Evolutionary conservation across 163 green algal species (phyloP).

Genomic region (Prototheca wickerhamii): DNA sequence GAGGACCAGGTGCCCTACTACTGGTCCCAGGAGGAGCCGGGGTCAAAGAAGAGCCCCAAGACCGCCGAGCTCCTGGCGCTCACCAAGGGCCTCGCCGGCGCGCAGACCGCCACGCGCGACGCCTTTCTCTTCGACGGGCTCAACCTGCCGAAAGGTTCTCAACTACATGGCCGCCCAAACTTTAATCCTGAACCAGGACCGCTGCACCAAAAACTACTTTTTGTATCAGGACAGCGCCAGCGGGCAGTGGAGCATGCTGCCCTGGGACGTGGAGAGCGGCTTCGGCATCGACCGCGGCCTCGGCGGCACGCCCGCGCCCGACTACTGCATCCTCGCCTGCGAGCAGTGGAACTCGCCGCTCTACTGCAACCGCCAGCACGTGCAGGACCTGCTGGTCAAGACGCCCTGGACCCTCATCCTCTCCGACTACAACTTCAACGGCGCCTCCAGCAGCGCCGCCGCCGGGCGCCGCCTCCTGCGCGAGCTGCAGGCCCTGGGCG

Average conservation of each 20-base stretch:
- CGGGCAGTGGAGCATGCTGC: slow-evolving; percentile 52
- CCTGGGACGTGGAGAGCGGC: slow-evolving; percentile 66
- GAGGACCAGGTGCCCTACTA: neutral
- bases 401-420: slow-evolving; percentile 50
- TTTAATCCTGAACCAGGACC: slow-evolving; percentile 72
- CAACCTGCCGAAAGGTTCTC: slow-evolving; percentile 55
- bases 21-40: neutral
- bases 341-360: slow-evolving; percentile 75
- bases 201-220: slow-evolving; percentile 65
- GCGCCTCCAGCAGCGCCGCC: neutral
- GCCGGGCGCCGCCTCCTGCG: neutral
- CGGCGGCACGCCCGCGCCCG: slow-evolving; percentile 45
- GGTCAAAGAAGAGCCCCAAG: neutral
- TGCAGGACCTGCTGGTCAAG: slow-evolving; percentile 30
- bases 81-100: neutral
- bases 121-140: slow-evolving; percentile 55
- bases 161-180: slow-evolving; percentile 70
- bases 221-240: slow-evolving; percentile 50
- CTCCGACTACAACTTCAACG: neutral
- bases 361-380: slow-evolving; percentile 50
- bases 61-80: neutral
- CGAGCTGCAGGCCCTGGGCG: neutral
- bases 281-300: slow-evolving; percentile 60
- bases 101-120: neutral
- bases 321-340: slow-evolving; percentile 73